Evolutionary conservation across 2,329 filamentous ascomycete genomes (phyloP).

Genomic region (Cladophialophora chaetospira): DNA sequence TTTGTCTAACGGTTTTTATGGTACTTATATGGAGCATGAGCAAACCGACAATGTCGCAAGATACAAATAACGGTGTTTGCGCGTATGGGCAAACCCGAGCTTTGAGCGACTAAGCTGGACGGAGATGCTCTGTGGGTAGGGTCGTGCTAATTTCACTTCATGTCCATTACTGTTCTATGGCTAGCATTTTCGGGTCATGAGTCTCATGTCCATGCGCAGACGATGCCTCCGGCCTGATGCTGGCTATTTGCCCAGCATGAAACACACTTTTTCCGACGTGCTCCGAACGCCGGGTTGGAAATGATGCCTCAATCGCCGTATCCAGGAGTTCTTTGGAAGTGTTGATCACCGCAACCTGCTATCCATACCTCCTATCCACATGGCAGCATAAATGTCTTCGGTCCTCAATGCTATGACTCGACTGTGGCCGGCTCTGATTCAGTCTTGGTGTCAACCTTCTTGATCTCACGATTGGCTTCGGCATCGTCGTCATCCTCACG

Average conservation of each 20-base stretch:
- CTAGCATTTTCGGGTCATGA: background rate
- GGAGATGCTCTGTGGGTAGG: too few species aligned
- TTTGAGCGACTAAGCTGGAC: too few species aligned
- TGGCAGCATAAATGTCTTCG: background rate
- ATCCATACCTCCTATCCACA: background rate
- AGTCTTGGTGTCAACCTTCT: slow-evolving; percentile 52
- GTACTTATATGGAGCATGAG: background rate
- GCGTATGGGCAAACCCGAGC: too few species aligned
- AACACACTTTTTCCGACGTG: background rate
- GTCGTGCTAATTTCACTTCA: background rate
- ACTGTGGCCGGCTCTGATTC: slow-evolving; percentile 14
- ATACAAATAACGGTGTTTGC: background rate
- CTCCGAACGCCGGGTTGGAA: slow-evolving; percentile 1
- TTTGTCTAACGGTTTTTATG: too few species aligned
- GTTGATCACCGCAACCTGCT: background rate
- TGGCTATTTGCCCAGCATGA: background rate
- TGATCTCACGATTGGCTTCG: slow-evolving; percentile 44
- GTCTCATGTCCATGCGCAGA: background rate
- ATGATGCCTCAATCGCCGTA: slow-evolving; percentile 4
- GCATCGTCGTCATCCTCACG: slow-evolving; percentile 44
- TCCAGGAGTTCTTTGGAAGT: slow-evolving; percentile 3
- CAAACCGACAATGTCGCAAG: background rate
- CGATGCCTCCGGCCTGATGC: background rate
- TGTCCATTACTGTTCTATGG: slow-evolving; percentile 2
- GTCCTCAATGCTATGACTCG: background rate